Percentiles rank a stretch among this genome's conserved stretches.
These are phyloP conservation scores for Penicillium occitanis DNA, from an alignment of 2,329 filamentous ascomycete genomes.

Conservation along the genomic window DNA sequence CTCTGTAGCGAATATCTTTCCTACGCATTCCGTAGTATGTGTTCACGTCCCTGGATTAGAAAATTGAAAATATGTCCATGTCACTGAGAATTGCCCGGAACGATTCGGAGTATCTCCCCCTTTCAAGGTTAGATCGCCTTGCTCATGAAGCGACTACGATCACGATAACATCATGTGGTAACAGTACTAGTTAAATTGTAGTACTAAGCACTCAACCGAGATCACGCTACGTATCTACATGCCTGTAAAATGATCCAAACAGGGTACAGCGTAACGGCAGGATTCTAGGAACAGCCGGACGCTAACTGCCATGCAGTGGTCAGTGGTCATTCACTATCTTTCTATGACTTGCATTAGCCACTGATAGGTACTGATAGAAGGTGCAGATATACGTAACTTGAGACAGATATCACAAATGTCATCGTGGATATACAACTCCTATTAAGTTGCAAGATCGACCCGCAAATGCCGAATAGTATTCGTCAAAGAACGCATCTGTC, in stretches of 20 bases:
- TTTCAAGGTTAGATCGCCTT: not conserved
- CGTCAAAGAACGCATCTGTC: not conserved
- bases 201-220: not conserved
- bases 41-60: not conserved
- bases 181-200: not conserved
- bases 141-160: not conserved
- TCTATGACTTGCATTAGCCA: slow-evolving; percentile 8
- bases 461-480: not conserved
- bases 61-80: not conserved
- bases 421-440: not conserved
- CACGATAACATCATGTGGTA: not conserved
- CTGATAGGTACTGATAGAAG: not conserved
- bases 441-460: not conserved
- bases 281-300: not conserved
- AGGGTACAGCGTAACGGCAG: not conserved
- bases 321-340: not conserved
- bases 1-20: not conserved
- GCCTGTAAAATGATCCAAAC: not conserved
- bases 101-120: not conserved
- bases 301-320: not conserved
- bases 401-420: not conserved
- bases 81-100: not conserved
- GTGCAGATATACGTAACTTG: not conserved
- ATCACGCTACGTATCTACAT: not conserved
- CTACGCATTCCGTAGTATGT: not conserved